Conservation (phyloP, 305 asterid species). For the Rubia tinctorum region DNA sequence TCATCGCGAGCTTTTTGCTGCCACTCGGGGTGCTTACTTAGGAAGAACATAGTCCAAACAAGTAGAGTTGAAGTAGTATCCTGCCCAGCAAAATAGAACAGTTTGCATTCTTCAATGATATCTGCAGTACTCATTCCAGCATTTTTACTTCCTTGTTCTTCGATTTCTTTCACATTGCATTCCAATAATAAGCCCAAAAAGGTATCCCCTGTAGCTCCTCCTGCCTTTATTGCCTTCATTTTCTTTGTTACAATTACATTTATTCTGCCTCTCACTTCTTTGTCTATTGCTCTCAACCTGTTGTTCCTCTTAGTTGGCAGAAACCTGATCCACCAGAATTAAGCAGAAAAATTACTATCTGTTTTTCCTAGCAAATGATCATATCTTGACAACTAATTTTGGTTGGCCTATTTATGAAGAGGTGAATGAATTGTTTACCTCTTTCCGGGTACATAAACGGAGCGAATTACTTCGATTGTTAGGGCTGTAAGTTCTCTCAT, state of each 20-base stretch:
- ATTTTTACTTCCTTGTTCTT: background rate
- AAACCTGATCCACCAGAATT: conserved; percentile 18
- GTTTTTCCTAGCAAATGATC: background rate
- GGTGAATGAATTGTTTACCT: conserved; percentile 7
- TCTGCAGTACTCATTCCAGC: conserved; percentile 15
- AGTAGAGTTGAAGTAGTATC: conserved; percentile 19
- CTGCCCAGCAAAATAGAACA: conserved; percentile 23
- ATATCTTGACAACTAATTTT: background rate
- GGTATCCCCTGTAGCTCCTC: conserved; percentile 19
- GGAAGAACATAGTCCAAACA: conserved; percentile 18
- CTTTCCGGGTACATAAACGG: conserved; percentile 35
- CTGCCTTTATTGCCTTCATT: conserved; percentile 23
- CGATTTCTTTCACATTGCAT: conserved; percentile 27
- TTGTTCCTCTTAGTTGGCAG: conserved; percentile 35
- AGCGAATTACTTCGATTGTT: conserved; percentile 30
- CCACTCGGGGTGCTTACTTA: conserved; percentile 19
- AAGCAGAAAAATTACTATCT: background rate
- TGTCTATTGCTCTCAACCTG: conserved; percentile 33
- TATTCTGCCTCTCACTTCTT: conserved; percentile 24
- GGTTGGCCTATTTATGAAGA: too few relatives aligned
- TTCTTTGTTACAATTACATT: conserved; percentile 31
- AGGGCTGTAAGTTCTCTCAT: conserved; percentile 30
- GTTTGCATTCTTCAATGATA: conserved; percentile 22
- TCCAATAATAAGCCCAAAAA: conserved; percentile 42
- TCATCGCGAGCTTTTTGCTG: conserved; percentile 22